phyloP scores from a whole-genome alignment of 371 early-diverging fungal species.

The Basidiobolus meristosporus region DNA sequence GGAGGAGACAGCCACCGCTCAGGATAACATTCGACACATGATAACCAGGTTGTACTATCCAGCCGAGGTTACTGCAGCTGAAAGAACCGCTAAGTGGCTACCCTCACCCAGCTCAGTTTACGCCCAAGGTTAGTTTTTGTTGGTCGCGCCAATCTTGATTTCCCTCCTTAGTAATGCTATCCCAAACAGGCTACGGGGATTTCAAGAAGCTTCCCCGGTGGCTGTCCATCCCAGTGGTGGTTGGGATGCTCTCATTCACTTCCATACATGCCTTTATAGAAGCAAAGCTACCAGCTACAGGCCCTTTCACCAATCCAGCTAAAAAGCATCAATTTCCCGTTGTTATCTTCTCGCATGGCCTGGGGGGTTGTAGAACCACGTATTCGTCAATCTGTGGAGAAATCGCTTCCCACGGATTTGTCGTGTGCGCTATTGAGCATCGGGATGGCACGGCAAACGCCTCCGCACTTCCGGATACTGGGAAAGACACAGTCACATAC shows the following conservation, averaged over 20 bases:
- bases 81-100: slow-evolving; percentile 6
- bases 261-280: slow-evolving; percentile 4
- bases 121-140: background rate
- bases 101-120: background rate
- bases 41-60: slow-evolving; percentile 7
- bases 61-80: slow-evolving; percentile 2
- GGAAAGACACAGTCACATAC: slow-evolving; percentile 6
- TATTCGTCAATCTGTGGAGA: slow-evolving; percentile 22
- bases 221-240: background rate
- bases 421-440: slow-evolving; percentile 30
- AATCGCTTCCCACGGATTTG: slow-evolving; percentile 22
- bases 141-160: background rate
- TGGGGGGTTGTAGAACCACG: slow-evolving; percentile 19
- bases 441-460: slow-evolving; percentile 20
- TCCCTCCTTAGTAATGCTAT: no score
- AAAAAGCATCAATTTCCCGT: slow-evolving; percentile 8
- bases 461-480: slow-evolving; percentile 4
- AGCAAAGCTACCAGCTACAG: background rate
- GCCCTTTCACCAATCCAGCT: background rate
- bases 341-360: slow-evolving; percentile 16
- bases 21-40: slow-evolving; percentile 1
- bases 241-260: background rate
- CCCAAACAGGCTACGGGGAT: background rate
- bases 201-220: background rate
- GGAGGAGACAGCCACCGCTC: background rate